phyloP scores from a whole-genome alignment of 2,329 filamentous ascomycete genomes.

The Corniculantispora saksenae region DNA sequence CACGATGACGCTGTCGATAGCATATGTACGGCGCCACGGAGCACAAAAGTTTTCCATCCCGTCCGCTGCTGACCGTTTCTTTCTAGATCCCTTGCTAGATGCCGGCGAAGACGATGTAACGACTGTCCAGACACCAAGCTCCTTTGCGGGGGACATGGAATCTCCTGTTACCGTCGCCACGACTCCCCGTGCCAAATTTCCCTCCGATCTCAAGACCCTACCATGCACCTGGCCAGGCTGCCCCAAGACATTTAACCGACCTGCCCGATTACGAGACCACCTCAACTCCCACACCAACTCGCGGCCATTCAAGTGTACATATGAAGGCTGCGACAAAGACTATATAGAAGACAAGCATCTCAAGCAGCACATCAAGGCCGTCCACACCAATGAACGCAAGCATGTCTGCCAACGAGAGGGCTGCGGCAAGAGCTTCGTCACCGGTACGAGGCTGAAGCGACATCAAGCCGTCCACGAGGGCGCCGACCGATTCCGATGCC shows the following conservation, averaged over 20 bases:
- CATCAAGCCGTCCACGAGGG: constrained; percentile 76
- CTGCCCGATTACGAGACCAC: constrained; percentile 77
- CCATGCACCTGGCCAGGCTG: constrained; percentile 74
- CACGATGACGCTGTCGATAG: constrained; percentile 24
- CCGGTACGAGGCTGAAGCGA: constrained; percentile 72
- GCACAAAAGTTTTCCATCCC: neutral
- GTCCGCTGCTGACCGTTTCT: constrained; percentile 15
- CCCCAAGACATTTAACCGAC: constrained; percentile 82
- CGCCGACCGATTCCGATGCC: constrained; percentile 74
- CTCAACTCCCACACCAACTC: constrained; percentile 83
- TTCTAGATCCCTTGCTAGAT: constrained; percentile 29
- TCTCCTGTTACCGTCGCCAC: constrained; percentile 37
- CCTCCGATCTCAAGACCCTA: constrained; percentile 75
- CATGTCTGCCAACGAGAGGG: constrained; percentile 70
- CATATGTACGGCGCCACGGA: constrained; percentile 25
- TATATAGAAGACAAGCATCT: constrained; percentile 88
- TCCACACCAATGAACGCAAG: constrained; percentile 70
- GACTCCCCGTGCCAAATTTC: constrained; percentile 55
- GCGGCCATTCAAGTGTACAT: constrained; percentile 72
- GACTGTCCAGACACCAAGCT: constrained; percentile 34
- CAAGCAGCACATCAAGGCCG: constrained; percentile 79
- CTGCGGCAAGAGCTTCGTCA: constrained; percentile 81
- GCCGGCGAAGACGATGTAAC: constrained; percentile 37
- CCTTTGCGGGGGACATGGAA: constrained; percentile 31
- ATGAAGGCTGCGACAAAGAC: constrained; percentile 73